Evolutionary conservation across 176 grass and related monocot species (phyloP).

Genomic region (Rhynchospora pubera): DNA sequence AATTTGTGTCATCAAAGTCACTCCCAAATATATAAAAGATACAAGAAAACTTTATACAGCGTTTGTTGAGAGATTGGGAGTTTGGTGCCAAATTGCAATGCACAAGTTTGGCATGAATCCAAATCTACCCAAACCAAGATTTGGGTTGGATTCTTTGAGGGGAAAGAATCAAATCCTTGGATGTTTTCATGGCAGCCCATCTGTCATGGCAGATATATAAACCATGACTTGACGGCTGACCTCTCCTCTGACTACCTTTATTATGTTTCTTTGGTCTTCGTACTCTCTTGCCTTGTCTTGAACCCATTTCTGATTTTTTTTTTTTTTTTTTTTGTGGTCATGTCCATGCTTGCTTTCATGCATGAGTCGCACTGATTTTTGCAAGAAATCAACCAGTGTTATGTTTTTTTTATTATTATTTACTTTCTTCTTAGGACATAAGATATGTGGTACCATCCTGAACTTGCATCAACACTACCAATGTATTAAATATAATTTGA

Average conservation of each 20-base stretch:
- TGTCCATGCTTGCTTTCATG: neutral
- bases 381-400: neutral
- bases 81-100: neutral
- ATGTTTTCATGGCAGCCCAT: neutral
- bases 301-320: neutral
- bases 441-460: neutral
- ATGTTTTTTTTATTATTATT: neutral
- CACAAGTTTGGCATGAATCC: neutral
- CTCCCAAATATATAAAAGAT: too few species aligned
- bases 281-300: neutral
- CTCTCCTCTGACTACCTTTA: neutral
- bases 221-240: conserved; percentile 11
- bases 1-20: too few species aligned
- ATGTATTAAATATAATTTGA: too few species aligned
- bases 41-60: too few species aligned
- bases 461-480: too few species aligned
- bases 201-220: neutral
- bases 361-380: neutral
- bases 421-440: neutral
- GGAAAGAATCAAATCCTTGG: conserved; percentile 3
- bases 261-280: neutral
- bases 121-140: neutral
- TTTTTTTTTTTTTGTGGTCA: neutral
- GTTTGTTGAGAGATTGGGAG: too few species aligned
- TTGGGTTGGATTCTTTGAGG: conserved; percentile 7